Evolutionary conservation across 2,329 filamentous ascomycete species (phyloP).

Genomic region (Parastagonospora avenae): DNA sequence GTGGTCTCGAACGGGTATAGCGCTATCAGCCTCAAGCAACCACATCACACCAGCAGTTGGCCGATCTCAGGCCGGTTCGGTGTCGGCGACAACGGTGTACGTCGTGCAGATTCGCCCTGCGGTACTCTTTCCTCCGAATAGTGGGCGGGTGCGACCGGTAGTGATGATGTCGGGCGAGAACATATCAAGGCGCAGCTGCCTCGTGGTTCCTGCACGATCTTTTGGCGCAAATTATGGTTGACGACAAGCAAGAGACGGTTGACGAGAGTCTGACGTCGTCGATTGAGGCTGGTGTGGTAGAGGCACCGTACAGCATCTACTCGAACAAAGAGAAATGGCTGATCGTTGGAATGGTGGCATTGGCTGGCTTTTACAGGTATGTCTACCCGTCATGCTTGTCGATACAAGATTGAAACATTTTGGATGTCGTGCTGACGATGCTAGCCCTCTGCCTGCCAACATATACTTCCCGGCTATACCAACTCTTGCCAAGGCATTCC

Average conservation of each 20-base stretch:
- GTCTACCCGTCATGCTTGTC: neutral
- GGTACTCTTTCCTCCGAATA: constrained; percentile 28
- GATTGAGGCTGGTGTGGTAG: constrained; percentile 16
- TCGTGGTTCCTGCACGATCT: constrained; percentile 5
- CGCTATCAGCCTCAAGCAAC: neutral
- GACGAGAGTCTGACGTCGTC: constrained; percentile 17
- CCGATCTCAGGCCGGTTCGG: constrained; percentile 20
- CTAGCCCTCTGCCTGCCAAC: constrained; percentile 47
- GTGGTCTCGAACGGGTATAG: neutral
- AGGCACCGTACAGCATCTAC: constrained; percentile 36
- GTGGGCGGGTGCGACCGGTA: constrained; percentile 1
- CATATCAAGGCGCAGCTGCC: constrained; percentile 1
- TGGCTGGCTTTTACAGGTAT: constrained; percentile 40
- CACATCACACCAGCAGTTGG: constrained; percentile 10
- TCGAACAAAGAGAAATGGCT: constrained; percentile 36
- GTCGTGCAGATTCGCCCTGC: constrained; percentile 10
- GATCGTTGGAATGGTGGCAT: constrained; percentile 36
- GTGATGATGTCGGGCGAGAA: constrained; percentile 2
- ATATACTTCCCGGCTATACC: constrained; percentile 48
- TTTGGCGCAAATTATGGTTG: neutral
- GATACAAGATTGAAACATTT: neutral
- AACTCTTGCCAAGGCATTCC: constrained; percentile 43
- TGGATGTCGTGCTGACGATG: neutral
- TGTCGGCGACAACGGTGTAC: constrained; percentile 2
- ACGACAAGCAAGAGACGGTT: constrained; percentile 19